phyloP scores from a whole-genome alignment of 257 asterid species.

The Thymus mandschuricus region DNA sequence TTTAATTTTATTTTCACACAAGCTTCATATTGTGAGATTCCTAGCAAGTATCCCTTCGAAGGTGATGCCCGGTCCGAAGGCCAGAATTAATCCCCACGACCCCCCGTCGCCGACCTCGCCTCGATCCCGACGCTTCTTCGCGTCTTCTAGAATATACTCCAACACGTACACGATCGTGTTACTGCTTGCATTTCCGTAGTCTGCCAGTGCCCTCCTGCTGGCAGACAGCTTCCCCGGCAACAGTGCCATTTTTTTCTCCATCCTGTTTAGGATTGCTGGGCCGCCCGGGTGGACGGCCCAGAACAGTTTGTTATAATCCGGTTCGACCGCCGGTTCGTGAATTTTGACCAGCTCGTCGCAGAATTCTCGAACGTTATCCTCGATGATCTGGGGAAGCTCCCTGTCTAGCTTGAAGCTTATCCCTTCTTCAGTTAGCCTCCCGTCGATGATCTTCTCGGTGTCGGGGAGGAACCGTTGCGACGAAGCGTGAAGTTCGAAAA shows the following conservation, averaged over 20 bases:
- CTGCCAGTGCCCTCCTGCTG: conserved; percentile 80
- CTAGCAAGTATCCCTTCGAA: conserved; percentile 90
- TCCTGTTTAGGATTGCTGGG: conserved; percentile 79
- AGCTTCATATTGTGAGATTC: conserved; percentile 49
- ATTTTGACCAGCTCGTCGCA: conserved; percentile 59
- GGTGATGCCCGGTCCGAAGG: conserved; percentile 97
- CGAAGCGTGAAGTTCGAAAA: conserved; percentile 76
- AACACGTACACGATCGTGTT: conserved; percentile 88
- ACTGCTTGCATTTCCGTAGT: conserved; percentile 93
- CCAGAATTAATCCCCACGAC: conserved; percentile 85
- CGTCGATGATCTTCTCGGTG: conserved; percentile 88
- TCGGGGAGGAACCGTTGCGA: conserved; percentile 77
- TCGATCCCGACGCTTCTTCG: neutral
- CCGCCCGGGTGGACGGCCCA: conserved; percentile 99
- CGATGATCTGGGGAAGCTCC: conserved; percentile 81
- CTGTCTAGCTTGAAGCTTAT: conserved; percentile 80
- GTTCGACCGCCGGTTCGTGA: conserved; percentile 31
- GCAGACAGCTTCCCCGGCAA: conserved; percentile 70
- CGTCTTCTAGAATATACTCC: conserved; percentile 80
- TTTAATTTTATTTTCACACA: neutral
- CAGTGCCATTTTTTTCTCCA: conserved; percentile 75
- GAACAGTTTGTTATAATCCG: conserved; percentile 65
- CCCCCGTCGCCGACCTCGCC: conserved; percentile 23
- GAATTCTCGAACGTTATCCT: conserved; percentile 69
- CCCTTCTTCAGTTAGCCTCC: conserved; percentile 88